Conservation (phyloP, 148 eudicot species). For the Vaccinium corymbosum region DNA sequence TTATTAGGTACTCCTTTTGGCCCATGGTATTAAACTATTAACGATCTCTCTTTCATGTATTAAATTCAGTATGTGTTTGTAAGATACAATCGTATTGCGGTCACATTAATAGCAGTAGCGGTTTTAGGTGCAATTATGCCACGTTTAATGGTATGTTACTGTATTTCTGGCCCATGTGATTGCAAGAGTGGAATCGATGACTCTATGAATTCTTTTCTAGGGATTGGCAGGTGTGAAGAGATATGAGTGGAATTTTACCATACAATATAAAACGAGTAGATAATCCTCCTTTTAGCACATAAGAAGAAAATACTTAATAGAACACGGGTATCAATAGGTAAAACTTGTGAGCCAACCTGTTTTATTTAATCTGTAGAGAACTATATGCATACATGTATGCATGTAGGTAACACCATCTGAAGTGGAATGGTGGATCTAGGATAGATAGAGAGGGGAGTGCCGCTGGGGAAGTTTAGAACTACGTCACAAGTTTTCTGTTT, state of each 20-base stretch:
- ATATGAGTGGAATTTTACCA: constrained; percentile 13
- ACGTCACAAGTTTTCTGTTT: neutral
- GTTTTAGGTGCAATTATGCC: constrained; percentile 21
- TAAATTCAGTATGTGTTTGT: constrained; percentile 14
- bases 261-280: neutral
- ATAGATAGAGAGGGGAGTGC: constrained; percentile 17
- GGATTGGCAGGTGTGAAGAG: constrained; percentile 6
- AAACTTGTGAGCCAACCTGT: neutral
- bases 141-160: constrained; percentile 17
- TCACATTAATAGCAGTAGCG: too few relatives aligned
- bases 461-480: neutral
- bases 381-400: too few relatives aligned
- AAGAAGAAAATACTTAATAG: neutral
- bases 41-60: constrained; percentile 13
- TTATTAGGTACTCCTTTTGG: constrained; percentile 23
- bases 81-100: constrained; percentile 22
- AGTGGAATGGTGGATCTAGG: neutral
- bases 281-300: neutral
- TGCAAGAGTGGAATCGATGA: constrained; percentile 7
- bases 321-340: neutral
- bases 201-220: constrained; percentile 26
- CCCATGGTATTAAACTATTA: constrained; percentile 22
- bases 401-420: neutral
- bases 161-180: constrained; percentile 28
- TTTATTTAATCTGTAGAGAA: neutral